Conservation (phyloP, 176 grass and related monocot species). For the Bromus sterilis region DNA sequence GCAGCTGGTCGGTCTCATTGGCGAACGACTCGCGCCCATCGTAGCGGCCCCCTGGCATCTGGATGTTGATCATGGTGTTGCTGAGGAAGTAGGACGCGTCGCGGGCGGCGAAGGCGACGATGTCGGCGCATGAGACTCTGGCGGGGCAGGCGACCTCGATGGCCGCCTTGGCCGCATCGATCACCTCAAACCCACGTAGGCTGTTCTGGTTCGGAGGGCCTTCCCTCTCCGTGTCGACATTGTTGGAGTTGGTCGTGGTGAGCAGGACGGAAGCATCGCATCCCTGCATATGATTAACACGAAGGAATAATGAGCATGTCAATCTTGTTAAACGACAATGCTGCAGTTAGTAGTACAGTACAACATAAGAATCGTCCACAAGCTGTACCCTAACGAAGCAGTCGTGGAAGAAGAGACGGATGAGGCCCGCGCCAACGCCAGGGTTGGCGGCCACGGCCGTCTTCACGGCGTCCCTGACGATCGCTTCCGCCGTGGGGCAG, state of each 20-base stretch:
- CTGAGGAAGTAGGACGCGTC: not conserved
- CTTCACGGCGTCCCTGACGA: not conserved
- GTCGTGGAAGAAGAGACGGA: not conserved
- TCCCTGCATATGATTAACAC: not conserved
- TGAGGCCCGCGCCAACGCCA: not conserved
- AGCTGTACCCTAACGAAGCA: not conserved
- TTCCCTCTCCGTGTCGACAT: not conserved
- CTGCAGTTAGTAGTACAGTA: not conserved
- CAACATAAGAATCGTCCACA: not conserved
- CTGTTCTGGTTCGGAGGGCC: not conserved
- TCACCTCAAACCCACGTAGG: slow-evolving; percentile 37
- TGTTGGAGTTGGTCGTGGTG: not conserved
- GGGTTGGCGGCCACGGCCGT: not conserved
- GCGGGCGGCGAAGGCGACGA: not conserved
- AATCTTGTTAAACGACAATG: not conserved
- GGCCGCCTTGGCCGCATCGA: slow-evolving; percentile 32
- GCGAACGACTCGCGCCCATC: not conserved
- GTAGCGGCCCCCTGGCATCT: not conserved
- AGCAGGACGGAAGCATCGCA: not conserved
- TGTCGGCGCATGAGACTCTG: not conserved
- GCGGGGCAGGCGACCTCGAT: not conserved
- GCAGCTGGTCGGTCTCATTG: not conserved
- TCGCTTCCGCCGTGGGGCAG: not conserved
- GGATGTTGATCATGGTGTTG: not conserved
- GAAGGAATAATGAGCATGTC: too few species aligned